Evolutionary conservation across 2,329 filamentous ascomycete genomes (phyloP).

Genomic region (Trichoderma atroviride): DNA sequence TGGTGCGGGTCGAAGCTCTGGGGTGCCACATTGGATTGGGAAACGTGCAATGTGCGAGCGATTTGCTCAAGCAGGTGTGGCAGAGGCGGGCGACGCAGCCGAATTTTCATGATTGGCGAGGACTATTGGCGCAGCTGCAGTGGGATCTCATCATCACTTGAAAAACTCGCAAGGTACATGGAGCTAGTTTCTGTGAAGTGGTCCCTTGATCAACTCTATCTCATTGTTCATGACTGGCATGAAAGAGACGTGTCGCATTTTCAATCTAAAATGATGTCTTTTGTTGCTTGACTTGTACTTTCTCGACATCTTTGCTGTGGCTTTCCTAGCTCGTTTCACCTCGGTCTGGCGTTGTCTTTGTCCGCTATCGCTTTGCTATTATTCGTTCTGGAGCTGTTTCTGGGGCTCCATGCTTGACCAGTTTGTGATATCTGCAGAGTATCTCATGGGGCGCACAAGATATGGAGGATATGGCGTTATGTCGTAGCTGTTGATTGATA

Average conservation of each 20-base stretch:
- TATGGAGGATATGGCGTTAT: conserved; percentile 2
- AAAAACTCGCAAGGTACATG: not conserved
- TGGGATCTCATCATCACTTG: conserved; percentile 25
- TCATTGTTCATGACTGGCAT: not conserved
- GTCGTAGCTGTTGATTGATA: conserved; percentile 4
- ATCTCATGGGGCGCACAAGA: conserved; percentile 4
- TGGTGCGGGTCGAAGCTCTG: conserved; percentile 8
- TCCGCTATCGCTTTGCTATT: not conserved
- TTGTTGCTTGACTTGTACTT: not conserved
- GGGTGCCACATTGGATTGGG: conserved; percentile 20
- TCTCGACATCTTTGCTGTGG: not conserved
- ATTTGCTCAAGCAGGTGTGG: conserved; percentile 14
- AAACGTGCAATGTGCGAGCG: conserved; percentile 10
- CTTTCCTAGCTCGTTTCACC: not conserved
- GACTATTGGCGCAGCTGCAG: conserved; percentile 8
- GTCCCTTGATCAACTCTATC: conserved; percentile 1
- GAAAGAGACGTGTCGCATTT: conserved; percentile 2
- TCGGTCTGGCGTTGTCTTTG: not conserved
- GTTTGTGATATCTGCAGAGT: not conserved
- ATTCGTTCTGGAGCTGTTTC: not conserved
- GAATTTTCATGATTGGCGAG: conserved; percentile 17
- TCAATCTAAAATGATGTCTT: conserved; percentile 4
- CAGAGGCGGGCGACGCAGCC: not conserved
- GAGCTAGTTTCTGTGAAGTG: conserved; percentile 11
- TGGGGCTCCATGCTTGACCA: not conserved